These are phyloP conservation scores for Myriosclerotinia scirpicola DNA, from an alignment of 2,329 filamentous ascomycete species.

Conservation along the genomic window DNA sequence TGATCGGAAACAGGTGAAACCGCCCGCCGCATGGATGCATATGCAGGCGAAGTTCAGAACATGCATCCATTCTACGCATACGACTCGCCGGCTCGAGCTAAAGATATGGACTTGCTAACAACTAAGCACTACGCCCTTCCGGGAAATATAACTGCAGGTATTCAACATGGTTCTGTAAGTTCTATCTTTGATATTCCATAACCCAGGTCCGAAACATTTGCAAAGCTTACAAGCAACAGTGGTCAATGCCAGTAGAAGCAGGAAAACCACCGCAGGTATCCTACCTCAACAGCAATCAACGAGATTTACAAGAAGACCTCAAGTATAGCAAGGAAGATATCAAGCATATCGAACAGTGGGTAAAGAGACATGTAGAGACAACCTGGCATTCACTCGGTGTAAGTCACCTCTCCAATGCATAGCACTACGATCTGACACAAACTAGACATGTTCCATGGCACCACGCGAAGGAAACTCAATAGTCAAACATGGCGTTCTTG, in stretches of 20 bases:
- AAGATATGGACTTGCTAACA: conserved; percentile 72
- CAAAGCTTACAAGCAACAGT: conserved; percentile 41
- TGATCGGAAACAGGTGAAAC: conserved; percentile 54
- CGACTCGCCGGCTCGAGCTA: conserved; percentile 66
- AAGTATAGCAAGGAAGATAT: conserved; percentile 65
- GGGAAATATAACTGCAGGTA: conserved; percentile 42
- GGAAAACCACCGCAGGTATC: conserved; percentile 48
- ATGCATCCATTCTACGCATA: conserved; percentile 73
- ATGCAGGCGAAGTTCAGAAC: conserved; percentile 47
- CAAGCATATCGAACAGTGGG: conserved; percentile 48
- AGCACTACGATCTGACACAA: conserved; percentile 27
- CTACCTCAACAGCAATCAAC: conserved; percentile 63
- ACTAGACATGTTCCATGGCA: conserved; percentile 48
- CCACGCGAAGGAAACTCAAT: conserved; percentile 63
- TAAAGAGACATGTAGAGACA: conserved; percentile 58
- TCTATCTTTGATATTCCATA: neutral
- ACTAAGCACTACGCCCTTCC: conserved; percentile 75
- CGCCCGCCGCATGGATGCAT: conserved; percentile 55
- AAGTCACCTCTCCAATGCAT: conserved; percentile 33
- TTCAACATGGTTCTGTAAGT: conserved; percentile 48
- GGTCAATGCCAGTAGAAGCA: conserved; percentile 60
- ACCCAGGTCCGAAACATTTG: neutral
- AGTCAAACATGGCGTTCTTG: conserved; percentile 55
- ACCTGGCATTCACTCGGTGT: conserved; percentile 44
- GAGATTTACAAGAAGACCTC: conserved; percentile 60